Conservation (phyloP, 164 flowering plant genomes). For the Kalanchoe fedtschenkoi region DNA sequence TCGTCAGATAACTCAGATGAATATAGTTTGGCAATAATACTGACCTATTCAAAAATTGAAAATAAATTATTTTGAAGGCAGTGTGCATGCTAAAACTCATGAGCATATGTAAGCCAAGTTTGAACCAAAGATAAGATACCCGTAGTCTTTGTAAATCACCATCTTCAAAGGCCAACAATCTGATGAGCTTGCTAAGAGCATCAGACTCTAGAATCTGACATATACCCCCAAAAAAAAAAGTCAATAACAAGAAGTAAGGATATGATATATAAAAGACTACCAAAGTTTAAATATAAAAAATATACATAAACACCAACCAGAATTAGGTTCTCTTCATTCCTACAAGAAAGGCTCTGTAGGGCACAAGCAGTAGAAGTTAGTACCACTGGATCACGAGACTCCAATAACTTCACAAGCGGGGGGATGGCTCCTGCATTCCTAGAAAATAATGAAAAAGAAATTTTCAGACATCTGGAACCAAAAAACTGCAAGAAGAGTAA, state of each 20-base stretch:
- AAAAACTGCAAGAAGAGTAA: constrained; percentile 3
- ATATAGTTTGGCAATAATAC: constrained; percentile 75
- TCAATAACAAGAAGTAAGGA: too few species aligned
- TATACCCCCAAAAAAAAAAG: too few species aligned
- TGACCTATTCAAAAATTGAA: constrained; percentile 31
- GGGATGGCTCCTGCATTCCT: constrained; percentile 84
- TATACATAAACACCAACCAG: too few species aligned
- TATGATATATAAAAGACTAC: too few species aligned
- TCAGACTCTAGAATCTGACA: constrained; percentile 74
- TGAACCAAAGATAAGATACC: constrained; percentile 22
- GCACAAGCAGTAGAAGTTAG: constrained; percentile 92
- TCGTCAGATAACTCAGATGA: constrained; percentile 78
- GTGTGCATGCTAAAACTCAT: background rate
- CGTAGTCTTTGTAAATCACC: constrained; percentile 57
- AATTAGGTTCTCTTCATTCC: too few species aligned
- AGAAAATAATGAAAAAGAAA: constrained; percentile 2
- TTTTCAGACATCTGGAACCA: background rate
- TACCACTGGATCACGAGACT: constrained; percentile 56
- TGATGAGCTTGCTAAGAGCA: constrained; percentile 64
- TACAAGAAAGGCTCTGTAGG: constrained; percentile 72
- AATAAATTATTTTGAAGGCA: background rate
- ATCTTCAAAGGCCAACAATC: constrained; percentile 77
- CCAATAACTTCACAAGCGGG: constrained; percentile 79
- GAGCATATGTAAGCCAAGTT: background rate
- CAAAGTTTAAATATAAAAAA: too few species aligned